Base-by-base conservation (phyloP, 148 eudicot species). In the Beta vulgaris region DNA sequence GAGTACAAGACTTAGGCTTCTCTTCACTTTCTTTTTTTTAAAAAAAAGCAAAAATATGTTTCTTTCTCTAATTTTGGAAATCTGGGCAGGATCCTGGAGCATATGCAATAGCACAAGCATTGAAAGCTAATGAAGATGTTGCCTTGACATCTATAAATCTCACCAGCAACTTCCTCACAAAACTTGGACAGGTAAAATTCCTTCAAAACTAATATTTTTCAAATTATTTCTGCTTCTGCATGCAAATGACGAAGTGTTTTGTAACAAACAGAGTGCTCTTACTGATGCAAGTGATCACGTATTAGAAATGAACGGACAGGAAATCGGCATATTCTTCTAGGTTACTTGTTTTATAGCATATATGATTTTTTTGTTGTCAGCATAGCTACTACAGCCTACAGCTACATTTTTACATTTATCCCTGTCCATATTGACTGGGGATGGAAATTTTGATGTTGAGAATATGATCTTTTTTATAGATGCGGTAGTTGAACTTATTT, bases 281-380 rank as follows among this genome's bases (percentile, higher is more conserved):
- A 83, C 86, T 39, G 98, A 94, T 82, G 98, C 98, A 76, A 83
- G 88, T 37, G 98, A 94, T 79, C 98, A 94, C 81, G 98, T 94
- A 49, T 75, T 81, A 69, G 98, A 94, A 86, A 94, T 94, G 96
- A 89, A 80, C 70, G 98, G 88, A 83, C 87, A 86, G 80, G 97
- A 94, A 82, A 75, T 94, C 21, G 76, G 71, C 39, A 69, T 94
- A 62, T 81, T 81, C 39, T 94, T 94, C 78, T 91, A 85, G 81
- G 57, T 23, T 49, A 28, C 42, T 64, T 65, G 28, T 23, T 6
- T 29, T 29, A 9, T 32, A 72, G 65, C n/a, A 10, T 25, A 7
- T 36, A 54, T 37, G 51, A 16, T 35, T 72, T 72, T n/a, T 18
- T 7, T 32, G 12, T 58, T 51, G 55, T 26, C 75, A 72, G 67